Conservation (phyloP, 106 monocot species). For the Dendrobium catenatum region DNA sequence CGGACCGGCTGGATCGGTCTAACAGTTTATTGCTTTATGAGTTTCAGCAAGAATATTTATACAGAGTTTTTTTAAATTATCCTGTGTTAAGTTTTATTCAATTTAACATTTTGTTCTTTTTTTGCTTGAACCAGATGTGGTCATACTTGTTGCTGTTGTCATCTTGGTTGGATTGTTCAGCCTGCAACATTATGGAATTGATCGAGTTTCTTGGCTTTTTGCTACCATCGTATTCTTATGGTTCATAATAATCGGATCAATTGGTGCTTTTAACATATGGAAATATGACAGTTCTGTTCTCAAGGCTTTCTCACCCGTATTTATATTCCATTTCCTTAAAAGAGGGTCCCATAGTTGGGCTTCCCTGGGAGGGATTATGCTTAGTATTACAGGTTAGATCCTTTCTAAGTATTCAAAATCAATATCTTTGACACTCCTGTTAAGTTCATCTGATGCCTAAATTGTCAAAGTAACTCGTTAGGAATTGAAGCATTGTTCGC, state of each 20-base stretch:
- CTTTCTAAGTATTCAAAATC: background rate
- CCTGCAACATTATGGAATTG: slow-evolving; percentile 79
- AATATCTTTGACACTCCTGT: too few relatives aligned
- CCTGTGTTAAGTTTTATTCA: background rate
- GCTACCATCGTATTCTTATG: slow-evolving; percentile 82
- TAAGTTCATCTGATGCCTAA: background rate
- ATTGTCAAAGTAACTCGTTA: slow-evolving; percentile 10
- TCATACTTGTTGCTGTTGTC: slow-evolving; percentile 70
- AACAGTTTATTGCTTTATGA: background rate
- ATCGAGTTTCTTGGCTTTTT: slow-evolving; percentile 85
- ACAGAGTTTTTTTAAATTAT: background rate
- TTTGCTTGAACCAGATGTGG: slow-evolving; percentile 47
- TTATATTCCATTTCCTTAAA: slow-evolving; percentile 65
- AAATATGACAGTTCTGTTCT: slow-evolving; percentile 69
- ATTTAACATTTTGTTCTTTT: too few relatives aligned
- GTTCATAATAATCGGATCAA: slow-evolving; percentile 77
- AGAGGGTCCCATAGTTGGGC: slow-evolving; percentile 46
- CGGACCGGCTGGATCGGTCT: too few relatives aligned
- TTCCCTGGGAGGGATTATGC: slow-evolving; percentile 93
- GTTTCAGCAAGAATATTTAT: background rate
- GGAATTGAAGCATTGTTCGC: slow-evolving; percentile 69
- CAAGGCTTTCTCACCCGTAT: slow-evolving; percentile 76
- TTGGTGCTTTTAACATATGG: slow-evolving; percentile 71
- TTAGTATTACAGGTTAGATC: slow-evolving; percentile 54
- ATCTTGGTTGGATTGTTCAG: slow-evolving; percentile 73